Evolutionary conservation across 805 yeast genomes (phyloP).

Genomic region (Lipomyces lipofer): DNA sequence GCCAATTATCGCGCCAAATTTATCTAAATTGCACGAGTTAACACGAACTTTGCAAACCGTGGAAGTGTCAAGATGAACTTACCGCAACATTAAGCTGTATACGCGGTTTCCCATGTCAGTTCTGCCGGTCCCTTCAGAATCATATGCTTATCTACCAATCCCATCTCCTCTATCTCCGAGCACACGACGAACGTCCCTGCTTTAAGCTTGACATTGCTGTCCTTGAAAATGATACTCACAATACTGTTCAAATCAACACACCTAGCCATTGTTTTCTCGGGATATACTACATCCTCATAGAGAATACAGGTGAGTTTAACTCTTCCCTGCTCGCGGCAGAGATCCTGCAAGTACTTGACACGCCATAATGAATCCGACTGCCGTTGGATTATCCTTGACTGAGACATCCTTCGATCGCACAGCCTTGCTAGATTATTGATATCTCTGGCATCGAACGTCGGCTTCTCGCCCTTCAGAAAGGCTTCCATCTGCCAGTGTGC

Average conservation of each 20-base stretch:
- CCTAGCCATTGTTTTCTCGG: conserved; percentile 6
- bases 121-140: conserved; percentile 7
- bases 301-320: conserved; percentile 10
- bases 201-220: neutral
- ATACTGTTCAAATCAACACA: conserved; percentile 13
- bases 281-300: conserved; percentile 8
- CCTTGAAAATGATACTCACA: conserved; percentile 10
- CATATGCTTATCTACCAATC: neutral
- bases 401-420: neutral
- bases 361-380: neutral
- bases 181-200: conserved; percentile 30
- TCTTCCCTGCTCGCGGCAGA: neutral
- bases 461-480: conserved; percentile 37
- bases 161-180: conserved; percentile 23
- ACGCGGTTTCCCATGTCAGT: conserved; percentile 2
- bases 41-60: too few species aligned
- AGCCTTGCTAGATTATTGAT: conserved; percentile 5
- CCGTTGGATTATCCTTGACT: neutral
- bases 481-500: conserved; percentile 76
- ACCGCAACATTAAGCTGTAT: too few species aligned
- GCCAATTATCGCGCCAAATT: too few species aligned
- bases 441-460: conserved; percentile 12
- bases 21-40: too few species aligned
- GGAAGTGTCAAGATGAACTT: too few species aligned
- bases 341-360: conserved; percentile 1